These are phyloP conservation scores for Boletus huronensis DNA, from an alignment of 768 basidiomycete genomes.

Conservation along the genomic window DNA sequence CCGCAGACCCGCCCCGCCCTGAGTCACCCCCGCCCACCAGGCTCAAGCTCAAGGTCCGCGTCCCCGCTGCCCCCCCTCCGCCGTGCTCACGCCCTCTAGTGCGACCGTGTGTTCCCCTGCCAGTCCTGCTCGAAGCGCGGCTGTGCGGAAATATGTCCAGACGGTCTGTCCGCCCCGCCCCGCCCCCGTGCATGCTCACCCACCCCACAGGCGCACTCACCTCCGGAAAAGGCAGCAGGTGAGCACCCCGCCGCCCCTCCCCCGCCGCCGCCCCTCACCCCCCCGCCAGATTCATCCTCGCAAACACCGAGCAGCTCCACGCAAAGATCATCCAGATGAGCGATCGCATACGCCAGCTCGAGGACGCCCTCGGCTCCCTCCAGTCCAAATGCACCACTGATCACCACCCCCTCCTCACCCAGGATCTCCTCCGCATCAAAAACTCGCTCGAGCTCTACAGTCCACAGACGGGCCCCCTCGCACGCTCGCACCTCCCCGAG, in stretches of 20 bases:
- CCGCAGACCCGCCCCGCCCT: too few species aligned
- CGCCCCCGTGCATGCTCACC: not conserved
- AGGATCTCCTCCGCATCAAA: constrained; percentile 61
- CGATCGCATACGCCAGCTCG: constrained; percentile 61
- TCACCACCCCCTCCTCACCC: constrained; percentile 52
- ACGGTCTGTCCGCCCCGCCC: constrained; percentile 35
- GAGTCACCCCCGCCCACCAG: constrained; percentile 10
- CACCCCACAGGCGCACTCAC: constrained; percentile 48
- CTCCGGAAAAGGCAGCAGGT: constrained; percentile 64
- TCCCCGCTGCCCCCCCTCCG: not conserved
- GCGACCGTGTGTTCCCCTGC: constrained; percentile 64
- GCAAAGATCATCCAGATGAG: constrained; percentile 59
- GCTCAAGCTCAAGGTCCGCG: constrained; percentile 56
- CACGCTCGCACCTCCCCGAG: not conserved
- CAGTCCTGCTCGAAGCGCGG: constrained; percentile 67
- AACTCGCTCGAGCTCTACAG: constrained; percentile 64
- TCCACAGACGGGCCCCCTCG: constrained; percentile 22
- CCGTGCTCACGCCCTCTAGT: constrained; percentile 35
- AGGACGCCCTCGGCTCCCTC: constrained; percentile 51
- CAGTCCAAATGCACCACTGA: constrained; percentile 40
- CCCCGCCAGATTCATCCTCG: constrained; percentile 56
- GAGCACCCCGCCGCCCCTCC: constrained; percentile 10
- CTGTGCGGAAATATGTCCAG: constrained; percentile 59
- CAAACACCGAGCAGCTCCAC: constrained; percentile 64
- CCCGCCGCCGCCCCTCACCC: constrained; percentile 9